phyloP scores from a whole-genome alignment of 177 flowering plant genomes.

The Vitis hybrid region DNA sequence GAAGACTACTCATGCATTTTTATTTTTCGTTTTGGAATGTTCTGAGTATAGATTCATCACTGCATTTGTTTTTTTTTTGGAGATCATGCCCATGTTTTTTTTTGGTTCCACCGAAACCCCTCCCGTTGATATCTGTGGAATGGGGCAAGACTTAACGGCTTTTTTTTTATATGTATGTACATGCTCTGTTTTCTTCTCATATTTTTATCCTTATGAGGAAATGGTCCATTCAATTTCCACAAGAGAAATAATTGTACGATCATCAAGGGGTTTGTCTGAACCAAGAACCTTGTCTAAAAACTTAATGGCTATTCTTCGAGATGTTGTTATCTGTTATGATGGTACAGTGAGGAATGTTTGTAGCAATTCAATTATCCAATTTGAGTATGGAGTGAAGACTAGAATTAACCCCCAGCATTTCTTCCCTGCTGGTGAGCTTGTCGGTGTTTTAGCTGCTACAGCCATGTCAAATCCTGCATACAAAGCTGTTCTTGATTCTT shows the following conservation, averaged over 20 bases:
- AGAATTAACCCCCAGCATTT: constrained; percentile 24
- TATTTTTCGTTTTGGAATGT: too few species aligned
- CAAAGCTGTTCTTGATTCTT: constrained; percentile 55
- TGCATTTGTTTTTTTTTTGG: too few species aligned
- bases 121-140: too few species aligned
- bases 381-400: constrained; percentile 56
- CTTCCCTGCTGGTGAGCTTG: constrained; percentile 90
- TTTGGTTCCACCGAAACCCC: too few species aligned
- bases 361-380: constrained; percentile 75
- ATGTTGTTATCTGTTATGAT: constrained; percentile 87
- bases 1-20: too few species aligned
- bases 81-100: too few species aligned
- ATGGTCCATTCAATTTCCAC: constrained; percentile 80
- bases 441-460: constrained; percentile 93
- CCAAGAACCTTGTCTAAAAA: constrained; percentile 93
- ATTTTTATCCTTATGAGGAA: constrained; percentile 82
- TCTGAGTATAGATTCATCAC: too few species aligned
- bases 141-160: too few species aligned
- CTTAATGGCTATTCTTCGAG: constrained; percentile 92
- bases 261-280: constrained; percentile 87
- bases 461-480: constrained; percentile 98
- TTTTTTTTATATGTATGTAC: too few species aligned
- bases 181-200: constrained; percentile 46
- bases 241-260: constrained; percentile 84
- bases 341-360: constrained; percentile 85